Base-by-base conservation (phyloP, 192 early-diverging fungal genomes). In the Dissophora ornata region DNA sequence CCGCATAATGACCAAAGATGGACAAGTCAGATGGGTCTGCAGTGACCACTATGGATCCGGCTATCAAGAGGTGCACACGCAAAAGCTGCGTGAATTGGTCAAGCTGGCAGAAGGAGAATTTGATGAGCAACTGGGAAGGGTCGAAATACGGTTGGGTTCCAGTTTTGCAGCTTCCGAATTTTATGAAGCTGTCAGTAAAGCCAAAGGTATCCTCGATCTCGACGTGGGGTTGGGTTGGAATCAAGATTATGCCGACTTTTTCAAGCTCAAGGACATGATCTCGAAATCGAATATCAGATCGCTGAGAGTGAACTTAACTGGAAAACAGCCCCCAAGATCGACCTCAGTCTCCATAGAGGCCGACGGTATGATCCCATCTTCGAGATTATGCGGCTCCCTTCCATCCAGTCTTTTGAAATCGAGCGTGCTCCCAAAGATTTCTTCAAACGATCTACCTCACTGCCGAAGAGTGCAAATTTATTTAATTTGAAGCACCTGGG, bases 11-110 rank as follows among this genome's bases (percentile, higher is more conserved):
- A 58, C 66, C 26, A 16, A n/a, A 0, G 46, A 51, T 30, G 66
- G 66, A 9, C 56, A 68, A 19, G 66, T 68, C 56, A 68, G 58
- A 33, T 68, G 66, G 66, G 66, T 68, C 29, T 68, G 66, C 16
- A 45, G 19, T 18, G 56, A 68, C 25, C 66, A 68, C 25, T 68
- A 58, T 54, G 47, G 56, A 19, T 19, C 42, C 13, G 22, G 44
- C 47, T 51, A 68, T 41, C 52, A 57, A 28, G 52, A 66, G 32
- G 30, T 21, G 22, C 6, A 56, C 30, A 38, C 44, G 6, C 63
- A 56, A 16, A 56, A 38, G 11, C 42, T 66, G 2, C 51, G 41
- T 32, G 42, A 66, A 8, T 29, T 56, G 42, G 41, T 66, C 10
- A 47, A 57, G 2, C 13, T 56, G 19, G 38, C 28, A 32, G 5